Base-by-base conservation (phyloP, 2,329 filamentous ascomycete genomes). In the Colletotrichum scovillei region DNA sequence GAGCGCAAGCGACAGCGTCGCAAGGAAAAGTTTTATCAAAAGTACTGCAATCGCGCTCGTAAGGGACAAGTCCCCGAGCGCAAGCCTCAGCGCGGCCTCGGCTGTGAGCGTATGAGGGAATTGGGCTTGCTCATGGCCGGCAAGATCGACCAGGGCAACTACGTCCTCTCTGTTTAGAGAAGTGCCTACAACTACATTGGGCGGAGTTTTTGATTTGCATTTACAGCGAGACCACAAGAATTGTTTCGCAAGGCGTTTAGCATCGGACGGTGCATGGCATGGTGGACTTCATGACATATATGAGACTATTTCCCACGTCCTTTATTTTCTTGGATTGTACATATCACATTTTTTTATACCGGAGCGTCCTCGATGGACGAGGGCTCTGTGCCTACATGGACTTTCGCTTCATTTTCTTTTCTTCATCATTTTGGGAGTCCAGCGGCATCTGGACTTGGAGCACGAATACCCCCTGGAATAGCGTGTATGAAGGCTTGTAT, bases 1-100 rank as follows among this genome's bases (percentile, higher is more conserved):
- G 97, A 99, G 85, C 93, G 94, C 83, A 98, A 98, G 86, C 93
- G 95, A 30, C 94, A 97, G 85, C 92, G 97, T 76, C 93, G 97
- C 77, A 95, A 93, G 84, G 95, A 98, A 83, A 98, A 98, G 83
- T 93, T 95, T 79, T 93, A 94, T 81, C 93, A 95, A 78, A 97
- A 97, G 82, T 93, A 96, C 80, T 97, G 94, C 85, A 92, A 95
- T 80, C 94, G 95, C 78, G 92, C 92, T 70, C 91, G 92, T 76
- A 95, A 95, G 79, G 89, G 89, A 14, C 88, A 90, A 77, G 86
- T 89, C 26, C 84, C 85, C 4, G 88, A 89, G 77, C 90, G 92
- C 77, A 92, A 91, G 78, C 91, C 94, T 67, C 89, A 92, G 78
- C 94, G 94, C 52, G 97, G 97, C 68, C 93, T 94, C 81, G 97